Base-by-base conservation (phyloP, 73 alveolate genomes). In the Paramecium caudatum region DNA sequence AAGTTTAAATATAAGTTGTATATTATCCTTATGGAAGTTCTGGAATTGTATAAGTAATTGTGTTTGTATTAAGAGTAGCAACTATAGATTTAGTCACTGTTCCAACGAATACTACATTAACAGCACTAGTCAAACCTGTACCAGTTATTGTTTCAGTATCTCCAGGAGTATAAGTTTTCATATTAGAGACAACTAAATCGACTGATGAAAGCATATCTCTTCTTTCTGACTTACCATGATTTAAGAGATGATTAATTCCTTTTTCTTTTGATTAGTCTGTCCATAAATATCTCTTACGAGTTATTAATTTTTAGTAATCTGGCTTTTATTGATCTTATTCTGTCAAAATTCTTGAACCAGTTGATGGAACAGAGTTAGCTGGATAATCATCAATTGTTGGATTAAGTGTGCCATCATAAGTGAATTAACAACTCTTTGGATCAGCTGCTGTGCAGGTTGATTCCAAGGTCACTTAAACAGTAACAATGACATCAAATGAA, bases 81-180 rank as follows among this genome's bases (percentile, higher is more conserved):
- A 34, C 4, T 9, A 45, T 43, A 5, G 27, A 17, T 17, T n/a
- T 41, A 39, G 88, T 74, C 0, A 41, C 15, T 23, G 39, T 45
- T 0, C 88, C 88, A 8, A 19, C 43, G 88, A 74, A 74, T 0
- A 74, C 23, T 4, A 74, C 65, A 15, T 45, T 34, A 5, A 74
- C 88, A 5, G 46, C 9, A 16, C 25, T 23, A 8, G 88, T 74
- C 13, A 43, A 36, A 21, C 88, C 88, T 74, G 88, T 74, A 15
- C 62, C 88, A 39, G 88, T 9, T 6, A 74, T 15, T 74, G 88
- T 74, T 74, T 74, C 88, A 9, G 62, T 10, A 43, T 74, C 69
- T 2, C 30, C 45, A 21, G 88, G 55, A 36, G 23, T 47, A 74
- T 74, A 74, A 19, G 16, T 45, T 68, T 74, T 74, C 16, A 39